Conservation (phyloP, 208 protist species). For the Trypanosomatidae sp. region DNA sequence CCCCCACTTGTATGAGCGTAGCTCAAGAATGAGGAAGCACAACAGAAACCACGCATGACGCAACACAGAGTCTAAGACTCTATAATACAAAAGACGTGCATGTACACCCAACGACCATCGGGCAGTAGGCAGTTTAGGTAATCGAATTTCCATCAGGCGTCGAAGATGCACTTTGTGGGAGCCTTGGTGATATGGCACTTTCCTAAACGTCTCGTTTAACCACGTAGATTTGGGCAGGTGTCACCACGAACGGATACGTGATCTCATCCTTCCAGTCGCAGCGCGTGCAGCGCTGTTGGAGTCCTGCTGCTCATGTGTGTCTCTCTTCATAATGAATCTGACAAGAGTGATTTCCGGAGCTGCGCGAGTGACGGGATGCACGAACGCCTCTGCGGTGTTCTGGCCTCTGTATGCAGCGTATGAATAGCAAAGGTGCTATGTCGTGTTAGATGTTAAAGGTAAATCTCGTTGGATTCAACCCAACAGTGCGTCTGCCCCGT, state of each 20-base stretch:
- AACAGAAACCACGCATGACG: neutral
- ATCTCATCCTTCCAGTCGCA: neutral
- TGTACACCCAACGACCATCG: neutral
- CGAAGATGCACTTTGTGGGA: conserved; percentile 28
- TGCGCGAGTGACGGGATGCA: neutral
- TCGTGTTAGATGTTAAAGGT: neutral
- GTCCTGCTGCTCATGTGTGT: neutral
- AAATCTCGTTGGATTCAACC: neutral
- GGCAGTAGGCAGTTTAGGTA: conserved; percentile 16
- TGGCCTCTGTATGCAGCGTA: conserved; percentile 5
- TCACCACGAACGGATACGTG: neutral
- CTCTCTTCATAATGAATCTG: neutral
- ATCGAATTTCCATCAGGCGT: conserved; percentile 39
- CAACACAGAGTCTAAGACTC: neutral
- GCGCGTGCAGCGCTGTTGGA: neutral
- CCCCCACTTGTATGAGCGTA: neutral
- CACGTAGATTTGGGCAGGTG: neutral
- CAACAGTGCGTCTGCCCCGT: neutral
- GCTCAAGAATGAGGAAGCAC: neutral
- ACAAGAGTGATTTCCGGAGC: neutral
- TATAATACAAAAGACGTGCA: neutral
- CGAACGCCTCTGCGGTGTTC: neutral
- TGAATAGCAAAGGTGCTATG: neutral
- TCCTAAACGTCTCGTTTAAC: neutral
- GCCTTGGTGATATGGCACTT: conserved; percentile 14